phyloP scores from a whole-genome alignment of 306 rosid genomes.

The Vicia sativa region DNA sequence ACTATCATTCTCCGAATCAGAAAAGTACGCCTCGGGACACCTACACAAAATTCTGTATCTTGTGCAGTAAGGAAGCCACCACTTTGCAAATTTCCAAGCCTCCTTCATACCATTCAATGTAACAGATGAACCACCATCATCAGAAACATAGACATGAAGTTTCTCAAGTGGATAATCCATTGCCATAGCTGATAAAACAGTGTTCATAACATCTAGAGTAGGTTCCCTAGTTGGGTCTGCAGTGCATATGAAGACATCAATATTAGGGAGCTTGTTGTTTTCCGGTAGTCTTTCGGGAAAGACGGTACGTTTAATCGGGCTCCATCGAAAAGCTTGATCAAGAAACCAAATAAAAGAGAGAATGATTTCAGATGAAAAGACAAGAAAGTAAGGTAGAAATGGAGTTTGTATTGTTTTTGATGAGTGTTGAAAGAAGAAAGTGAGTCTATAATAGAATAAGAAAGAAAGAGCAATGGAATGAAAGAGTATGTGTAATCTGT shows the following conservation, averaged over 20 bases:
- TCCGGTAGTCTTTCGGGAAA: slow-evolving; percentile 63
- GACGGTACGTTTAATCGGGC: slow-evolving; percentile 53
- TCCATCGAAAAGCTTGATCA: slow-evolving; percentile 58
- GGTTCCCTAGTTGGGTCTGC: slow-evolving; percentile 76
- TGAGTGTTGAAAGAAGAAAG: slow-evolving; percentile 45
- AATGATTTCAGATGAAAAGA: slow-evolving; percentile 59
- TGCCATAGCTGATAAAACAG: slow-evolving; percentile 73
- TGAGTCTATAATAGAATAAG: slow-evolving; percentile 56
- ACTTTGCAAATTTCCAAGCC: slow-evolving; percentile 57
- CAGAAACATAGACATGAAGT: slow-evolving; percentile 74
- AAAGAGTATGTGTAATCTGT: slow-evolving; percentile 52
- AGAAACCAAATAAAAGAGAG: slow-evolving; percentile 71
- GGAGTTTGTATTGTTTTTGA: slow-evolving; percentile 31
- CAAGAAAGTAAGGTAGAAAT: slow-evolving; percentile 53
- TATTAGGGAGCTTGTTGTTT: slow-evolving; percentile 54
- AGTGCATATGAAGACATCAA: slow-evolving; percentile 77
- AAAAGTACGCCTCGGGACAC: slow-evolving; percentile 70
- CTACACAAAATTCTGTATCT: slow-evolving; percentile 47
- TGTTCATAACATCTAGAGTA: slow-evolving; percentile 67
- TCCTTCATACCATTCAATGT: slow-evolving; percentile 54
- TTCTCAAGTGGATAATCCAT: slow-evolving; percentile 69
- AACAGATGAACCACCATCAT: slow-evolving; percentile 62
- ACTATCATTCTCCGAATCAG: slow-evolving; percentile 31
- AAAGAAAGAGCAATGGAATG: slow-evolving; percentile 56
- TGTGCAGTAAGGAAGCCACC: slow-evolving; percentile 72